A percentile compares a stretch with the other conserved stretches of the same genome.
Evolutionary conservation across 1,284 basidiomycete species (phyloP).

Genomic region (Ustilago lituana): DNA sequence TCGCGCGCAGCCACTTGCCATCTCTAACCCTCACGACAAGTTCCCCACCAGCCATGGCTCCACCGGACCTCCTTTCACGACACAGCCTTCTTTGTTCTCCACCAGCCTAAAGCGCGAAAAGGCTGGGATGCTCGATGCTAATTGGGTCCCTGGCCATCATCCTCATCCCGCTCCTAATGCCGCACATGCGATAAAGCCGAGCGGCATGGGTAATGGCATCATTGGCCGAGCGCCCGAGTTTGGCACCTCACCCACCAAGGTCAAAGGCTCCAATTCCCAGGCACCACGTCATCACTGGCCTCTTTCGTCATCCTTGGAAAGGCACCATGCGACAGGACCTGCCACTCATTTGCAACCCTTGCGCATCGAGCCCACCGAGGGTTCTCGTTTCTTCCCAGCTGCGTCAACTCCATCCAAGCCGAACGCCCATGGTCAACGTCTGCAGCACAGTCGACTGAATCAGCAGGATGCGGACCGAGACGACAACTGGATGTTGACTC

Average conservation of each 20-base stretch:
- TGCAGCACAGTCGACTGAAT: not conserved
- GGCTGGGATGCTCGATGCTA: conserved; percentile 1
- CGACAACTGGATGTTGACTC: conserved; percentile 56
- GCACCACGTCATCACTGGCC: conserved; percentile 34
- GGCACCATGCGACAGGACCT: conserved; percentile 7
- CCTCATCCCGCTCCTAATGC: conserved; percentile 24
- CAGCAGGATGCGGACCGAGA: conserved; percentile 16
- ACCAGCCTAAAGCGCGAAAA: conserved; percentile 32
- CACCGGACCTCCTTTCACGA: not conserved
- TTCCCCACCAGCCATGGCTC: not conserved
- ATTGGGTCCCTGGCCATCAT: conserved; percentile 32
- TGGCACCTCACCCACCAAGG: conserved; percentile 31
- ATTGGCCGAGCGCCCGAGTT: conserved; percentile 42
- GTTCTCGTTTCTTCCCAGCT: conserved; percentile 30
- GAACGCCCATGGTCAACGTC: not conserved
- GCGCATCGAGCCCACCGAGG: conserved; percentile 26
- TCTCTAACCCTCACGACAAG: conserved; percentile 9
- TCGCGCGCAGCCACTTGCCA: conserved; percentile 20
- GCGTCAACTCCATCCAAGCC: conserved; percentile 23
- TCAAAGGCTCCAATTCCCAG: conserved; percentile 4
- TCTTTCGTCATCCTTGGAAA: conserved; percentile 38
- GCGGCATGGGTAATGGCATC: conserved; percentile 38
- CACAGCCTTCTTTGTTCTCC: conserved; percentile 27
- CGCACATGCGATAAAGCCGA: conserved; percentile 39
- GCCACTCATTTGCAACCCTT: conserved; percentile 36